A percentile compares a stretch with the other conserved stretches of the same genome.
Evolutionary conservation across 2,329 filamentous ascomycete genomes (phyloP).

Genomic region (Aphanocladium album): DNA sequence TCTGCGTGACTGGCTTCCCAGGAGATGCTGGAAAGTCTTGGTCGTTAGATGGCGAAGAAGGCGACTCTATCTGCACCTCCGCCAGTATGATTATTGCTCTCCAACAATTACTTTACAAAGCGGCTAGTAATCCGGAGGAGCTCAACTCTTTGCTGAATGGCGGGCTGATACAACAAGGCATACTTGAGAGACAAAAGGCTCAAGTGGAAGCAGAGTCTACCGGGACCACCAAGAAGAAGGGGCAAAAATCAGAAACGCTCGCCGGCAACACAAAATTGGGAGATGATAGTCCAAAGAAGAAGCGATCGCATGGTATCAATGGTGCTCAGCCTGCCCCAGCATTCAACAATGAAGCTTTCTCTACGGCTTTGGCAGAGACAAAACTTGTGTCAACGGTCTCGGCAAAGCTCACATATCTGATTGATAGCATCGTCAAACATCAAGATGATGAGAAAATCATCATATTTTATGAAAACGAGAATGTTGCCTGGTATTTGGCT

Average conservation of each 20-base stretch:
- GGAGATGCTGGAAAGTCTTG: constrained; percentile 55
- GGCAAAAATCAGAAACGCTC: constrained; percentile 22
- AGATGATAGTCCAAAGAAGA: constrained; percentile 29
- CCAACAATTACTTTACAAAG: constrained; percentile 47
- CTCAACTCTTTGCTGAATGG: constrained; percentile 45
- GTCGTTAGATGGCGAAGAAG: constrained; percentile 56
- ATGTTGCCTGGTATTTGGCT: constrained; percentile 80
- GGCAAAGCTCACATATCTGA: constrained; percentile 79
- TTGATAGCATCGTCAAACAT: constrained; percentile 65
- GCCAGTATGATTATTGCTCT: constrained; percentile 46
- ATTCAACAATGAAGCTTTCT: constrained; percentile 21
- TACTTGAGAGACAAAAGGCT: constrained; percentile 31
- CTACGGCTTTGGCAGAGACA: constrained; percentile 51
- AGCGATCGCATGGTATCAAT: constrained; percentile 26
- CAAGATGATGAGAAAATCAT: constrained; percentile 77
- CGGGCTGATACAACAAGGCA: constrained; percentile 37
- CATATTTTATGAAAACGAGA: constrained; percentile 87
- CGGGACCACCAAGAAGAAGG: constrained; percentile 14
- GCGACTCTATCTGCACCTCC: constrained; percentile 42
- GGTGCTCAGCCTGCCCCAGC: constrained; percentile 19
- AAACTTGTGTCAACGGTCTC: constrained; percentile 75
- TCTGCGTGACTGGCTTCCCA: constrained; percentile 67
- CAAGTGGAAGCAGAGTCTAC: constrained; percentile 14
- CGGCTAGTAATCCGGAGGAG: constrained; percentile 37
- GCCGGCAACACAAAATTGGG: constrained; percentile 42